Base-by-base conservation (phyloP, 805 yeast species). In the Middelhovenomyces tepae region DNA sequence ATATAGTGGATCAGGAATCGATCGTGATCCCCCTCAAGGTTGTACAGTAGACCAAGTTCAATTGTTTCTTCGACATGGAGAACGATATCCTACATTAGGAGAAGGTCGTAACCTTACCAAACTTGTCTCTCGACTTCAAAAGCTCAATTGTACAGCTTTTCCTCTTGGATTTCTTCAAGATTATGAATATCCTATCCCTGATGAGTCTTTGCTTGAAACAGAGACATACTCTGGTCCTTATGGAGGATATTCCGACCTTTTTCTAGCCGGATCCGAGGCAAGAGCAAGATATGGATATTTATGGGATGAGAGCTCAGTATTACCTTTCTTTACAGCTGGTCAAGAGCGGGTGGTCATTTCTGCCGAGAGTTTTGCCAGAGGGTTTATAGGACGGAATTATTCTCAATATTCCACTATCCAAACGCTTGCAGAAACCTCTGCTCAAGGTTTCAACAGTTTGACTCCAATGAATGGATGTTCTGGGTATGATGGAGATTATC, bases 371-470 rank as follows among this genome's bases (percentile, higher is more conserved):
- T 77, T 76, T 48, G 73, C 77, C 7, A 58, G 68, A 43, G 85
- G 83, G 0, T 76, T 78, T 53, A 59, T 72, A 44, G 69, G 70
- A 7, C 60, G 59, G 32, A 53, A 60, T 36, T 64, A 59, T 47
- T 51, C 62, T 11, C 38, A 51, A 17, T 50, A 51, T 21, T 56
- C 64, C 11, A 59, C 52, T 17, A 46, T 69, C 26, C 46, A 59
- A 21, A 56, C 68, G 8, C 45, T 75, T 16, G 60, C 64, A 27
- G 84, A 77, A 48, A 57, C 57, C 30, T 53, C 49, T 7, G 40
- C 45, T 4, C 62, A 59, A 48, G 84, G 84, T 21, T 76, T 71
- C 21, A 69, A 76, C 53, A 64, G 78, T 3, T 58, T 78, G 51
- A 71, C 81, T 5, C 74, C 81, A 11, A 59, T 16, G 7, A 8